Conservation (phyloP, 352 stramenopile species). For the Phytopythium delawarense region DNA sequence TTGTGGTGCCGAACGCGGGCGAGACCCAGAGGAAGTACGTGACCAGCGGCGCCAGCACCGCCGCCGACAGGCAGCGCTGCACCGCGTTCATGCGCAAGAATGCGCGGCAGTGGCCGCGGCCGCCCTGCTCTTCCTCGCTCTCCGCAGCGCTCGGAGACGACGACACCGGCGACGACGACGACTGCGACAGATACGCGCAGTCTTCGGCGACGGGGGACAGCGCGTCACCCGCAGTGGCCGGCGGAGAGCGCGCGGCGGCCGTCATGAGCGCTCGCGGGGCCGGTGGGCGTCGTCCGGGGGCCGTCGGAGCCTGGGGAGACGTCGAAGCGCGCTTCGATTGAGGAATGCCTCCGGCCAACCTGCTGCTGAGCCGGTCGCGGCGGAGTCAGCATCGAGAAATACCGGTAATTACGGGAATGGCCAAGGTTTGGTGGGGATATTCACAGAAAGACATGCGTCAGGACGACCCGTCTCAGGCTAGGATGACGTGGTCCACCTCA, state of each 20-base stretch:
- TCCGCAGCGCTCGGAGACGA: neutral
- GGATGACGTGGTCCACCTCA: neutral
- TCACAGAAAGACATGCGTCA: no score
- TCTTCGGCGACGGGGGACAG: conserved; percentile 1
- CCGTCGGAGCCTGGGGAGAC: no score
- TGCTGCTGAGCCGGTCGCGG: neutral
- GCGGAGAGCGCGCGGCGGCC: neutral
- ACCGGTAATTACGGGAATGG: neutral
- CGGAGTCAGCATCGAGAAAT: neutral
- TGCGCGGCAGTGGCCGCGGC: conserved; percentile 9
- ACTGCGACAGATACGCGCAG: conserved; percentile 3
- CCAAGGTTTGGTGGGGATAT: neutral
- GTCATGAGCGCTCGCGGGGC: neutral
- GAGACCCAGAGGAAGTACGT: conserved; percentile 78
- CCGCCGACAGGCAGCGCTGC: conserved; percentile 60
- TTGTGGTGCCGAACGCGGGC: conserved; percentile 57
- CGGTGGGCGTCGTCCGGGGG: no score
- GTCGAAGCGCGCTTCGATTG: no score
- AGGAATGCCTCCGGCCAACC: no score
- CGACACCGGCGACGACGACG: neutral
- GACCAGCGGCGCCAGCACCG: conserved; percentile 51
- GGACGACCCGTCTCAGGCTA: neutral
- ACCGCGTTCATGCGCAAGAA: conserved; percentile 45
- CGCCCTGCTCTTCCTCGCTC: conserved; percentile 5
- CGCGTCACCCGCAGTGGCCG: neutral